phyloP scores from a whole-genome alignment of 371 early-diverging fungal genomes.

The Mycotypha africana region DNA sequence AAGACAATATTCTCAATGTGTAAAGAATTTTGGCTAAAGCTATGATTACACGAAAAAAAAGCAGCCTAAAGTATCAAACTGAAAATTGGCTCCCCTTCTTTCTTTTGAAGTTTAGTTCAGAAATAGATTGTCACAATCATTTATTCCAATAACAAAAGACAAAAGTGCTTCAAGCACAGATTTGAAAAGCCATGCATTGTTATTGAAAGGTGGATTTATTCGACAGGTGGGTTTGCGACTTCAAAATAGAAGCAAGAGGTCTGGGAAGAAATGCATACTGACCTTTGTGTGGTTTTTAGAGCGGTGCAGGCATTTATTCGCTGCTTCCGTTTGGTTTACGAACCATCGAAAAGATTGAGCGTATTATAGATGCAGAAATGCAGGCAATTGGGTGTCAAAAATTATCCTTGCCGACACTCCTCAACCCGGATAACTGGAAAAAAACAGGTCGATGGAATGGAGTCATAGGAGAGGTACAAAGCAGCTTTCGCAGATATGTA shows the following conservation, averaged over 20 bases:
- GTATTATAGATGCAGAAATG: slow-evolving; percentile 80
- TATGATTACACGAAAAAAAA: no score
- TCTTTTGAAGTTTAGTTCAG: no score
- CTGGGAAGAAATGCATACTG: background rate
- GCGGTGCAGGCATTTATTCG: slow-evolving; percentile 77
- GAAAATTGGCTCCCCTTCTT: no score
- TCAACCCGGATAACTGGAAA: slow-evolving; percentile 70
- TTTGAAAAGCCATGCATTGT: slow-evolving; percentile 7
- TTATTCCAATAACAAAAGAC: slow-evolving; percentile 26
- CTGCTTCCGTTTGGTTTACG: slow-evolving; percentile 77
- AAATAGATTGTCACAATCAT: slow-evolving; percentile 38
- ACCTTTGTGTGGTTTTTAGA: slow-evolving; percentile 27
- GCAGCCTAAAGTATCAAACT: no score
- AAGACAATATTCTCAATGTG: no score
- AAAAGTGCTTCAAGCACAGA: slow-evolving; percentile 4
- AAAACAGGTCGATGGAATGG: slow-evolving; percentile 75
- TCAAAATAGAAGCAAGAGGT: background rate
- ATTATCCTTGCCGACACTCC: slow-evolving; percentile 64
- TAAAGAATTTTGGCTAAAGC: no score
- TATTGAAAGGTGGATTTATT: slow-evolving; percentile 42
- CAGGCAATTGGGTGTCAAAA: slow-evolving; percentile 69
- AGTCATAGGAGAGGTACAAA: slow-evolving; percentile 58
- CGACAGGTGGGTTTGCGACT: slow-evolving; percentile 47
- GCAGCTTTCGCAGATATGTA: no score
- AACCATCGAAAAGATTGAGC: slow-evolving; percentile 67